Evolutionary conservation across 1,284 basidiomycete genomes (phyloP), one percentile per base, ranked within the genome.

Genomic region (Albatrellus sp.): DNA sequence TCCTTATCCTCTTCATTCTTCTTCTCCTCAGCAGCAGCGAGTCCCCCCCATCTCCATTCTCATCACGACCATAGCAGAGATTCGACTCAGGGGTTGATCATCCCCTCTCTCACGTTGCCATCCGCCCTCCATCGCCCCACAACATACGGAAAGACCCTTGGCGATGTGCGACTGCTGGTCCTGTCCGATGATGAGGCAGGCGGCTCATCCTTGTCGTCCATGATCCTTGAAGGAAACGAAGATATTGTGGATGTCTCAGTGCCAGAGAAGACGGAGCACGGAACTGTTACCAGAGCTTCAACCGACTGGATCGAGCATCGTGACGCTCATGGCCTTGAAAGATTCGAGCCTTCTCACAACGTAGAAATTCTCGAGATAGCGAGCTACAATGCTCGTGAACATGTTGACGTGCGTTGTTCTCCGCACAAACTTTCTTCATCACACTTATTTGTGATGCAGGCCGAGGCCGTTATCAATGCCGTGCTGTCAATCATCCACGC

Each of bases 1-100:
- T 83, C 80, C 1, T 73, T 81, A 8, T 72, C 75, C n/a, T 83
- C 80, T 1, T 80, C 78, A 0, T 81, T 80, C 65, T 80, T 84
- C 63, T 82, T 82, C 64, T 81, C 78, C 39, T 81, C 79, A 8
- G 75, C 70, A 0, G 73, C 79, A 8, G 73, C 72, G 1, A 77
- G 74, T 49, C 79, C 80, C 7, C 67, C 65, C 5, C 64, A 64
- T 29, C 43, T 51, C 6, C 54, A 53, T 17, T 41, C 50, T 28
- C 68, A 67, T 5, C 59, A 61, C 3, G 70, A 71, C 47, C 64
- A 67, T 44, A 63, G 61, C 46, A 60, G 56, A 42, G 71, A 72
- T 43, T 61, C 60, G 5, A 66, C 67, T 50, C 65, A 70, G 50
- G 69, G 72, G 40, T 69, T 84, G 37, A 74, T 84, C 48, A 84